Evolutionary conservation across 257 asterid species (phyloP).

Genomic region (Solanum commersonii): DNA sequence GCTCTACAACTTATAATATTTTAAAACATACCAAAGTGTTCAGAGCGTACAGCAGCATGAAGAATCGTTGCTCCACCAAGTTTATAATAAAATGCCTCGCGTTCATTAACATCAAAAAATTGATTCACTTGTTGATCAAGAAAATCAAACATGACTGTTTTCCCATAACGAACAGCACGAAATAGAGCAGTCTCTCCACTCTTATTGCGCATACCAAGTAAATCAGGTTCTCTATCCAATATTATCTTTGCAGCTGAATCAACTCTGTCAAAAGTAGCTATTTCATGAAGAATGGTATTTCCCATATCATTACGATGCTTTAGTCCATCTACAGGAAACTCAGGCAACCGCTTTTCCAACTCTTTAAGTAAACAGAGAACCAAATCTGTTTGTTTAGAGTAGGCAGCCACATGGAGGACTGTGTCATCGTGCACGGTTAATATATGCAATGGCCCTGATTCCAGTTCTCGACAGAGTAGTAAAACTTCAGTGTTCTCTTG

Average conservation of each 20-base stretch:
- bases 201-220: not conserved
- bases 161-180: conserved; percentile 4
- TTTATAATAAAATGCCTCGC: not conserved
- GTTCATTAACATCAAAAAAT: not conserved
- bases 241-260: conserved; percentile 1
- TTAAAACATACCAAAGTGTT: conserved; percentile 6
- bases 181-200: conserved; percentile 4
- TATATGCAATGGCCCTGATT: not conserved
- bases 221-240: not conserved
- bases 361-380: not conserved
- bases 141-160: not conserved
- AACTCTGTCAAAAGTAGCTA: not conserved
- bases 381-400: conserved; percentile 7
- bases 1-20: not conserved
- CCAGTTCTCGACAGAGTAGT: not conserved
- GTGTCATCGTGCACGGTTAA: not conserved
- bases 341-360: not conserved
- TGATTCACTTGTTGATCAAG: not conserved
- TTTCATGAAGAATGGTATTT: not conserved
- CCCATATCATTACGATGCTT: not conserved
- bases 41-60: not conserved
- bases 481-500: not conserved
- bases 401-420: conserved; percentile 11
- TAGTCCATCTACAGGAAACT: not conserved
- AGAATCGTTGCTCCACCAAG: not conserved